These are phyloP conservation scores for Erucastrum elatum DNA, from an alignment of 345 rosid genomes.

Conservation along the genomic window DNA sequence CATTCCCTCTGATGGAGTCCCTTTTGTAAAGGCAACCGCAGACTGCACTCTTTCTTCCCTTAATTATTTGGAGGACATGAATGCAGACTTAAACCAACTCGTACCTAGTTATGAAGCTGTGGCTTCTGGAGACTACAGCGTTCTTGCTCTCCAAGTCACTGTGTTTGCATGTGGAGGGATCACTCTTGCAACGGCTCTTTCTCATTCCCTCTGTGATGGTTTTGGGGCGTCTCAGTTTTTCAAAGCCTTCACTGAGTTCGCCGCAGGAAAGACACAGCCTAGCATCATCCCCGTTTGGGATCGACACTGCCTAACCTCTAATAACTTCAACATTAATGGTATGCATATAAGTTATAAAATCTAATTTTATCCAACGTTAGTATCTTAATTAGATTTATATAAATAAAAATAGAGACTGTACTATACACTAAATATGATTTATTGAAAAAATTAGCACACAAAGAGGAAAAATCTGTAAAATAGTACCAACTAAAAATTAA, in stretches of 20 bases:
- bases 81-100: constrained; percentile 35
- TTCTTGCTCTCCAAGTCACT: constrained; percentile 50
- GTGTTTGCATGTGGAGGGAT: constrained; percentile 59
- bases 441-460: neutral
- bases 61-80: constrained; percentile 48
- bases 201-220: constrained; percentile 63
- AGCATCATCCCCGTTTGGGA: constrained; percentile 56
- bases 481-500: neutral
- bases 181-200: constrained; percentile 55
- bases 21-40: constrained; percentile 47
- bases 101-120: constrained; percentile 32
- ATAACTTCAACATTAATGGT: constrained; percentile 19
- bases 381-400: neutral
- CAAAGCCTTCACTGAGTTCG: constrained; percentile 49
- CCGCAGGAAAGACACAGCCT: constrained; percentile 45
- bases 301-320: constrained; percentile 42
- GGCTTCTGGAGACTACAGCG: constrained; percentile 20
- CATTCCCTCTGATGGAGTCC: constrained; percentile 47
- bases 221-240: constrained; percentile 58
- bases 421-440: too few species aligned
- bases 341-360: neutral
- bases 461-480: neutral
- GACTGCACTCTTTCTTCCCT: constrained; percentile 46
- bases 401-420: neutral
- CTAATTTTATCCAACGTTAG: neutral